Percentiles rank a stretch among this genome's conserved stretches.
Evolutionary conservation across 2,329 filamentous ascomycete genomes (phyloP).

Genomic region (Colletotrichum horii): DNA sequence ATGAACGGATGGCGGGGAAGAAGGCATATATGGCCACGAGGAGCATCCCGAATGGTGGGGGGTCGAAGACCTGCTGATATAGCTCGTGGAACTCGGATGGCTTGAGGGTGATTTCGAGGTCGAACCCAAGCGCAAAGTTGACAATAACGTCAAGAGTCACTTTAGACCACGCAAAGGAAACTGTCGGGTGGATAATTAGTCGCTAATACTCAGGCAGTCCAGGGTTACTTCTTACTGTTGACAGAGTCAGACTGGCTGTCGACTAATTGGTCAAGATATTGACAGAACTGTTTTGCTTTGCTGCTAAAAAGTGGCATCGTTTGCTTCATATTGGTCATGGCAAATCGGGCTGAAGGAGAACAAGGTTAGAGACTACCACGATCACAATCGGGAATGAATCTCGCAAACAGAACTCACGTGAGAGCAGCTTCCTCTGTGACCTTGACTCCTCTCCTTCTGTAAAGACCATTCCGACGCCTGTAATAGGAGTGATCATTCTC

Average conservation of each 20-base stretch:
- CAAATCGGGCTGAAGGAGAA: no score
- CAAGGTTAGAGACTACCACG: no score
- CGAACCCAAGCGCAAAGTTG: slow-evolving; percentile 35
- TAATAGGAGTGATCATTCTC: slow-evolving; percentile 27
- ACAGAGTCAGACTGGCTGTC: neutral
- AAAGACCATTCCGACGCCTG: slow-evolving; percentile 36
- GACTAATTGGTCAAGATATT: neutral
- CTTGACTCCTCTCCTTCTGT: slow-evolving; percentile 39
- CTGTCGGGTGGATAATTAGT: neutral
- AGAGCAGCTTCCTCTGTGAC: slow-evolving; percentile 36
- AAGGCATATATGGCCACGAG: slow-evolving; percentile 35
- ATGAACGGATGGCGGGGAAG: slow-evolving; percentile 36
- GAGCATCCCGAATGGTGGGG: slow-evolving; percentile 23
- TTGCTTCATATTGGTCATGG: no score
- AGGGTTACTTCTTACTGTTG: neutral
- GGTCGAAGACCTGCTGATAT: slow-evolving; percentile 31
- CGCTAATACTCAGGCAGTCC: no score
- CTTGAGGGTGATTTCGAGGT: slow-evolving; percentile 33
- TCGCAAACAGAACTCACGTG: slow-evolving; percentile 18
- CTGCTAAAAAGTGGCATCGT: no score
- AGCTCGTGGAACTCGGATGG: slow-evolving; percentile 29
- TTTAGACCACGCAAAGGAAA: slow-evolving; percentile 31
- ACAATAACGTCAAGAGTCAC: slow-evolving; percentile 41
- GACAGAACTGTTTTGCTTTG: neutral
- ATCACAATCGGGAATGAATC: no score